Percentiles rank a stretch among this genome's conserved stretches.
phyloP scores from a whole-genome alignment of 345 rosid species.

The Lumnitzera littorea region DNA sequence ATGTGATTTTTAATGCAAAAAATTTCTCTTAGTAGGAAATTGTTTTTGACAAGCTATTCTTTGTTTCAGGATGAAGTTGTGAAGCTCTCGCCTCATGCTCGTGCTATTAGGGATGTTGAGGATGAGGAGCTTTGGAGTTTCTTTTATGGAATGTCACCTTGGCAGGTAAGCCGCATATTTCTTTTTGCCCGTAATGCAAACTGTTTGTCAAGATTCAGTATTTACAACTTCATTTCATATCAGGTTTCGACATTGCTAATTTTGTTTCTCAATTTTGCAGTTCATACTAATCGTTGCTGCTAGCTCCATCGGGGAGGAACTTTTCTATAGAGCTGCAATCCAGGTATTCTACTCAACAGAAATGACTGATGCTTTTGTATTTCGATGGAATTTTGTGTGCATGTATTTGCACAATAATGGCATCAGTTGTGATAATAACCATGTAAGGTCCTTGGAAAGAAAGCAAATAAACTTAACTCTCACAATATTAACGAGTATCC shows the following conservation, averaged over 20 bases:
- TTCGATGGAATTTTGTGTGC: too few species aligned
- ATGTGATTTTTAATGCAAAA: neutral
- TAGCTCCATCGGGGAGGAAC: slow-evolving; percentile 98
- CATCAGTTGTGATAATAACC: too few species aligned
- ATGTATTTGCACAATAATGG: too few species aligned
- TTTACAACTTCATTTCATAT: neutral
- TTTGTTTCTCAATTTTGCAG: slow-evolving; percentile 27
- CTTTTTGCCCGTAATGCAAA: neutral
- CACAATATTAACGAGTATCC: too few species aligned
- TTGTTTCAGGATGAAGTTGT: slow-evolving; percentile 85
- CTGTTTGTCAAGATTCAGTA: neutral
- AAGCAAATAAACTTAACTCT: too few species aligned
- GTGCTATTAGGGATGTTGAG: slow-evolving; percentile 97
- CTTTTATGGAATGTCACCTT: slow-evolving; percentile 96
- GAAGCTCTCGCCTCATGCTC: slow-evolving; percentile 90
- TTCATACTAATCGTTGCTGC: slow-evolving; percentile 78
- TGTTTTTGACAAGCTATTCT: neutral
- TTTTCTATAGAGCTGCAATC: slow-evolving; percentile 92
- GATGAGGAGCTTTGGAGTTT: slow-evolving; percentile 93
- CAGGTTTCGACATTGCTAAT: neutral
- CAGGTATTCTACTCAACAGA: slow-evolving; percentile 41
- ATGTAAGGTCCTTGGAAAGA: too few species aligned
- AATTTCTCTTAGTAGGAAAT: neutral
- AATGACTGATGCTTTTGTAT: too few species aligned
- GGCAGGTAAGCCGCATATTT: slow-evolving; percentile 51